Evolutionary conservation across 345 rosid species (phyloP).

Genomic region (Lumnitzera littorea): DNA sequence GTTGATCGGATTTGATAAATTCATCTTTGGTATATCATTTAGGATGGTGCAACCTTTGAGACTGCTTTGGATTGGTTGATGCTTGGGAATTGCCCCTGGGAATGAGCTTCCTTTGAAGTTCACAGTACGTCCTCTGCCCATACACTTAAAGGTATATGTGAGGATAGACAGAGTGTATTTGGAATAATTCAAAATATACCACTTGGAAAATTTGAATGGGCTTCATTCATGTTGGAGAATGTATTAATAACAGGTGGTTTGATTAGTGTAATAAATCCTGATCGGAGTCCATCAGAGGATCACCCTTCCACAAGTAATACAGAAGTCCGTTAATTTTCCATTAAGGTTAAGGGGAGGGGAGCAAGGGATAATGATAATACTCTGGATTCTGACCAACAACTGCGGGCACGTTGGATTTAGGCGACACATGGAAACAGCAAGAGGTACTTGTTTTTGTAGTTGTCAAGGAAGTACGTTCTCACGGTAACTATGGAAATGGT

Average conservation of each 20-base stretch:
- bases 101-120: slow-evolving; percentile 79
- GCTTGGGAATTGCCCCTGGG: slow-evolving; percentile 65
- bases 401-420: slow-evolving; percentile 88
- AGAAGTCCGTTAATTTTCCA: slow-evolving; percentile 34
- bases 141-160: slow-evolving; percentile 34
- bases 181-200: too few relatives aligned
- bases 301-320: slow-evolving; percentile 20
- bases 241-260: slow-evolving; percentile 41
- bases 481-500: too few relatives aligned
- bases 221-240: not conserved
- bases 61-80: slow-evolving; percentile 85
- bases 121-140: slow-evolving; percentile 57
- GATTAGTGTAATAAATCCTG: slow-evolving; percentile 56
- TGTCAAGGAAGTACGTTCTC: not conserved
- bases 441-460: slow-evolving; percentile 39
- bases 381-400: slow-evolving; percentile 44
- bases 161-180: too few relatives aligned
- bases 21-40: slow-evolving; percentile 10
- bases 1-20: not conserved
- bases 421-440: slow-evolving; percentile 69
- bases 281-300: slow-evolving; percentile 37
- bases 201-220: too few relatives aligned
- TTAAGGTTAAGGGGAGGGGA: slow-evolving; percentile 34
- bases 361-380: slow-evolving; percentile 28
- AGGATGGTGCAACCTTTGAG: slow-evolving; percentile 88